Evolutionary conservation across 129 eudicot species (phyloP).

Genomic region (Centella asiatica): DNA sequence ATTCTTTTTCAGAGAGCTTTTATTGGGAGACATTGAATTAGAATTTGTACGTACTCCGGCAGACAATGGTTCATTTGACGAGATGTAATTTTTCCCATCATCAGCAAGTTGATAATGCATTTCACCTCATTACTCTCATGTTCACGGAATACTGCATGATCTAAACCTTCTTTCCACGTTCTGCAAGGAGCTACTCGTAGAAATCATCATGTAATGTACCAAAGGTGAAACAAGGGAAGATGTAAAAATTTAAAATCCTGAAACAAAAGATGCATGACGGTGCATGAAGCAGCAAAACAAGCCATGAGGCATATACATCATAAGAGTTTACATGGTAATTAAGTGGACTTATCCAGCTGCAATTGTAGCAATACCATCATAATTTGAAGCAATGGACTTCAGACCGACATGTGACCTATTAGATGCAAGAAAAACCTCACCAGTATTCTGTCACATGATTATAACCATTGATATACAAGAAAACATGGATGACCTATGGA

Average conservation of each 20-base stretch:
- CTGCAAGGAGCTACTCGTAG: slow-evolving; percentile 10
- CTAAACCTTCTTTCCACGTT: slow-evolving; percentile 16
- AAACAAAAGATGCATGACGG: slow-evolving; percentile 2
- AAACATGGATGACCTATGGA: neutral
- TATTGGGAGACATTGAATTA: slow-evolving; percentile 46
- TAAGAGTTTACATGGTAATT: neutral
- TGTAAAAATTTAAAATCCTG: neutral
- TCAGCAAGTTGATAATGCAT: slow-evolving; percentile 25
- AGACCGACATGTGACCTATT: neutral
- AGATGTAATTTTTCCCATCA: slow-evolving; percentile 24
- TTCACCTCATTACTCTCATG: slow-evolving; percentile 24
- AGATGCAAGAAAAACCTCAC: neutral
- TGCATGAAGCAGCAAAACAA: neutral
- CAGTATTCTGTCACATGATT: neutral
- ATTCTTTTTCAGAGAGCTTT: slow-evolving; percentile 35
- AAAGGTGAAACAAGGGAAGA: neutral
- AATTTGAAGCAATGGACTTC: neutral
- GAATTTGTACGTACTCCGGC: slow-evolving; percentile 25
- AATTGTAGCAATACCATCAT: neutral
- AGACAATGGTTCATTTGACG: slow-evolving; percentile 29
- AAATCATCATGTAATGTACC: slow-evolving; percentile 1
- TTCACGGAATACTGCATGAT: slow-evolving; percentile 19
- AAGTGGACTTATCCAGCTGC: neutral
- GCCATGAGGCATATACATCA: neutral
- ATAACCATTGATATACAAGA: neutral